These are phyloP conservation scores for Pyrenophora tritici-repentis DNA, from an alignment of 2,329 filamentous ascomycete genomes.

Conservation along the genomic window DNA sequence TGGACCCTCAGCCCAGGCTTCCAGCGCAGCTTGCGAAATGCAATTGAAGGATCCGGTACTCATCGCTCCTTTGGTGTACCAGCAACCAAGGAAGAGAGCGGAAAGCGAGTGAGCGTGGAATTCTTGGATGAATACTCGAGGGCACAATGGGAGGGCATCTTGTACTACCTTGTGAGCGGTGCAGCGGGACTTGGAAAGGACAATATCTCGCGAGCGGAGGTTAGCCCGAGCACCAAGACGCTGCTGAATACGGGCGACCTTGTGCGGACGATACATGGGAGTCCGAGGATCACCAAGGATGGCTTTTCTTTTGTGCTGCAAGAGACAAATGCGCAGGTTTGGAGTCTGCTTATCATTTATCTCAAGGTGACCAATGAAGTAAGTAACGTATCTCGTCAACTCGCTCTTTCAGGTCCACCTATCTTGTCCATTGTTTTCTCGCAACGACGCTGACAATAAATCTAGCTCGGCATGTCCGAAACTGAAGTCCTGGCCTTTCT, in stretches of 20 bases:
- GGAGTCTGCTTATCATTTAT: conserved; percentile 92
- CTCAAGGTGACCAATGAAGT: conserved; percentile 78
- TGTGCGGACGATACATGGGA: conserved; percentile 65
- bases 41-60: conserved; percentile 82
- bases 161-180: conserved; percentile 91
- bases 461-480: conserved; percentile 73
- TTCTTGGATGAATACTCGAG: conserved; percentile 86
- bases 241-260: conserved; percentile 80
- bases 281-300: conserved; percentile 81
- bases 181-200: conserved; percentile 55
- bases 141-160: conserved; percentile 90
- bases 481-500: conserved; percentile 96
- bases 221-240: conserved; percentile 72
- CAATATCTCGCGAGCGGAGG: conserved; percentile 54
- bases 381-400: conserved; percentile 6
- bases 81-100: conserved; percentile 64
- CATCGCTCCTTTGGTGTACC: conserved; percentile 92
- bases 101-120: conserved; percentile 68
- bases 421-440: background rate
- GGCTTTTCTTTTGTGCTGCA: conserved; percentile 95
- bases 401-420: background rate
- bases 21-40: conserved; percentile 78
- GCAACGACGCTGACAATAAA: background rate
- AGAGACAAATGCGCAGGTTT: conserved; percentile 95
- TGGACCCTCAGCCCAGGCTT: conserved; percentile 83